Conservation (phyloP, 768 basidiomycete species). For the Paxillus involutus region DNA sequence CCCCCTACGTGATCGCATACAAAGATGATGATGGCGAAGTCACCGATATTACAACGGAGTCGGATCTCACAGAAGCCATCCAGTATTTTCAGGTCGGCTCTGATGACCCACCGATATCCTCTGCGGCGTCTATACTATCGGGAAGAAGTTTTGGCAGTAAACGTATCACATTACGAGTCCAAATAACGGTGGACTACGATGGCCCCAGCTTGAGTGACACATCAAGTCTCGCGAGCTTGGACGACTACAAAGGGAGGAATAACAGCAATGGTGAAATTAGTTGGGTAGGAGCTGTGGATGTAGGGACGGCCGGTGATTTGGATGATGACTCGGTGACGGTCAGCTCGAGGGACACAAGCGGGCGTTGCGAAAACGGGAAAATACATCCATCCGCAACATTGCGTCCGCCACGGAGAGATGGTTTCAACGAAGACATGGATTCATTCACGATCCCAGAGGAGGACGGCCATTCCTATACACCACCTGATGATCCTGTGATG, state of each 20-base stretch:
- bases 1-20: slow-evolving; percentile 74
- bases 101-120: slow-evolving; percentile 72
- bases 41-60: slow-evolving; percentile 64
- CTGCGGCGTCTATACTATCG: slow-evolving; percentile 72
- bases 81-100: slow-evolving; percentile 76
- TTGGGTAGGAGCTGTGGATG: slow-evolving; percentile 49
- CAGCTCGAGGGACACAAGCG: slow-evolving; percentile 62
- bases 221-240: slow-evolving; percentile 74
- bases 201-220: slow-evolving; percentile 90
- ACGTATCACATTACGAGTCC: slow-evolving; percentile 76
- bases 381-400: background rate
- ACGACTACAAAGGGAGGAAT: slow-evolving; percentile 65
- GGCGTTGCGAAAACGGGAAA: slow-evolving; percentile 2
- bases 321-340: slow-evolving; percentile 79
- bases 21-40: slow-evolving; percentile 88
- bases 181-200: slow-evolving; percentile 85
- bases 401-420: background rate
- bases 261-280: slow-evolving; percentile 47
- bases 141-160: slow-evolving; percentile 59
- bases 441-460: slow-evolving; percentile 8
- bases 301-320: slow-evolving; percentile 39
- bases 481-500: background rate
- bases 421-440: background rate
- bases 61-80: slow-evolving; percentile 83
- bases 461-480: background rate